These are phyloP conservation scores for Sporothrix luriei DNA, from an alignment of 2,329 filamentous ascomycete species.

Conservation along the genomic window DNA sequence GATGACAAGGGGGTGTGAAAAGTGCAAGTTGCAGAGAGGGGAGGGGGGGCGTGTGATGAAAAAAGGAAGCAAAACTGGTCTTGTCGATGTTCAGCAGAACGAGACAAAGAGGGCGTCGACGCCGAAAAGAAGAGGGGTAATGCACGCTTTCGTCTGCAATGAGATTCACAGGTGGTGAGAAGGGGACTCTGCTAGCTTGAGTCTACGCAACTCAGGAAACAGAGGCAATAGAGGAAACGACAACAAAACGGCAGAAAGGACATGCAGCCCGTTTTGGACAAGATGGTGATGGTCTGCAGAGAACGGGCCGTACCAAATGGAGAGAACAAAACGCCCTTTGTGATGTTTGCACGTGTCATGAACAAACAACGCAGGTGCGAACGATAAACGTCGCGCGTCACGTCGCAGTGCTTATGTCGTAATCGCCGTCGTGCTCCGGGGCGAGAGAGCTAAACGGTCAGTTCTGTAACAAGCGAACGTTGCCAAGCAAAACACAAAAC, in stretches of 20 bases:
- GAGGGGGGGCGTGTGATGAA: slow-evolving; percentile 16
- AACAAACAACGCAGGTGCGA: too few relatives aligned
- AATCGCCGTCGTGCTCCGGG: not conserved
- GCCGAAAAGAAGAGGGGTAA: slow-evolving; percentile 27
- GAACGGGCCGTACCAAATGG: too few relatives aligned
- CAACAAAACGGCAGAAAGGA: not conserved
- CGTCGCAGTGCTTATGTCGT: not conserved
- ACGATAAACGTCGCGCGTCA: not conserved
- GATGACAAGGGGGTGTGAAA: not conserved
- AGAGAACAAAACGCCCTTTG: not conserved
- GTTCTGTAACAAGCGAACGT: not conserved
- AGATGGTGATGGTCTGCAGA: too few relatives aligned
- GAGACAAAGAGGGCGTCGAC: slow-evolving; percentile 8
- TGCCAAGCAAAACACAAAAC: slow-evolving; percentile 26
- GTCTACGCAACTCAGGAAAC: too few relatives aligned
- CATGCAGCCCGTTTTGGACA: not conserved
- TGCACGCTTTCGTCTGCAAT: not conserved
- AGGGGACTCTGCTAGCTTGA: too few relatives aligned
- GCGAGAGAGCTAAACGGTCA: not conserved
- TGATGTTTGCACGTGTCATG: not conserved
- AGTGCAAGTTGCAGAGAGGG: not conserved
- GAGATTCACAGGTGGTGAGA: too few relatives aligned
- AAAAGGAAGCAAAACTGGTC: not conserved
- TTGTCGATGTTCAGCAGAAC: too few relatives aligned
- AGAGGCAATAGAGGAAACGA: not conserved